Base-by-base conservation (phyloP, 2,329 filamentous ascomycete species). In the Neonectria hederae region DNA sequence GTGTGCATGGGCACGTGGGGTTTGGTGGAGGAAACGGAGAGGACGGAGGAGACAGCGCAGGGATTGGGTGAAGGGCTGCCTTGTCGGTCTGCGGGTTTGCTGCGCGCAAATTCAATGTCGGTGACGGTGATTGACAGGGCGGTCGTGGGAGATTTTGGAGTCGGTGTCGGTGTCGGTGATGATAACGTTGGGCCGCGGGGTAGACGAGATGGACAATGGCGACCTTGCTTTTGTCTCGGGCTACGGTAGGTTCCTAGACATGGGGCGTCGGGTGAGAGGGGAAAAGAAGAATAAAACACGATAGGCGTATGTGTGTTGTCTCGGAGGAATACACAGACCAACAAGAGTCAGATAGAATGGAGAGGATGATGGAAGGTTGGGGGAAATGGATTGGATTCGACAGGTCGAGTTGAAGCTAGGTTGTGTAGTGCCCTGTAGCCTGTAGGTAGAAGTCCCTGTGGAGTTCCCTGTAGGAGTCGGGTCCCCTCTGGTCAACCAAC, bases 1-100 rank as follows among this genome's bases (percentile, higher is more conserved):
- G 45, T 66, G 62, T 54, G 62, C 67, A 74, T 72, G 59, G 63
- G 72, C 70, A 71, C 70, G 72, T 74, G 72, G 70, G 66, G 72
- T 72, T 72, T 65, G 56, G 65, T 69, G 65, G 68, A 46, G 64
- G 63, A 65, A 45, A 55, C 54, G 52, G 62, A 40, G 45, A 48
- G 55, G 60, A 57, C 30, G 42, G 38, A 54, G 35, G 42, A 54
- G 59, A 62, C 24, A 54, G 56, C 48, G 42, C 62, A 60, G 62
- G 62, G 62, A 64, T 64, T 54, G 55, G 40, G 51, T 17, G 30
- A 42, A 28, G 38, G 55, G 30, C 43, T 17, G 54, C 40, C 19
- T 57, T 13, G 56, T 64, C 62, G 62, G 62, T 64, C 55, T 59
- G 62, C 35, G 51, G n/a, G 19, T 51, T 19, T 49, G 40, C 26